A percentile compares a stretch with the other conserved stretches of the same genome.
These are phyloP conservation scores for Colletotrichum melonis DNA, from an alignment of 2,329 filamentous ascomycete genomes.

Conservation along the genomic window DNA sequence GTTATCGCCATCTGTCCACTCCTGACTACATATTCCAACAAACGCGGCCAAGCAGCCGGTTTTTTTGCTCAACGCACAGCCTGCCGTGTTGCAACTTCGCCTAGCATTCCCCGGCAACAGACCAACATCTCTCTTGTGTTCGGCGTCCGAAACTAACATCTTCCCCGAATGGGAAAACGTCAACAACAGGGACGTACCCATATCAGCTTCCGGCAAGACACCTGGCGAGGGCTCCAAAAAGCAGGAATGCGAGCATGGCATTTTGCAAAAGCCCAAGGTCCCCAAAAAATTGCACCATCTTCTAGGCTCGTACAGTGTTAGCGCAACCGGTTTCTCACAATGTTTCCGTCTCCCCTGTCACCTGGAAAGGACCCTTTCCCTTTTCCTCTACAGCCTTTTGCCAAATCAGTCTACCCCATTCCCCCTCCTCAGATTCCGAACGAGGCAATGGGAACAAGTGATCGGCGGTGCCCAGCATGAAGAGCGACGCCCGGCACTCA, in stretches of 20 bases:
- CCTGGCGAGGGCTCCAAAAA: background rate
- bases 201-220: conserved; percentile 7
- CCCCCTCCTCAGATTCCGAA: conserved; percentile 7
- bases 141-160: background rate
- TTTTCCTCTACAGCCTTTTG: background rate
- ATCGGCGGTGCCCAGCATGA: conserved; percentile 29
- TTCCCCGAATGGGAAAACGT: background rate
- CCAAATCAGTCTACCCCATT: background rate
- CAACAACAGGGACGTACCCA: background rate
- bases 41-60: background rate
- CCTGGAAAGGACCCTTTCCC: background rate
- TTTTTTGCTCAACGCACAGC: conserved; percentile 4
- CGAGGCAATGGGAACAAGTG: conserved; percentile 15
- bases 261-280: conserved; percentile 5
- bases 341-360: background rate
- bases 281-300: conserved; percentile 1
- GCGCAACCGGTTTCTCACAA: background rate
- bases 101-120: conserved; percentile 20
- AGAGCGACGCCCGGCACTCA: conserved; percentile 20
- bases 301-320: background rate
- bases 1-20: conserved; percentile 15
- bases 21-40: background rate
- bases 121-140: background rate
- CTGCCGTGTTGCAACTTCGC: conserved; percentile 4
- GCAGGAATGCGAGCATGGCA: conserved; percentile 29